phyloP scores from a whole-genome alignment of 2,329 filamentous ascomycete genomes.

The Calonectria honghensis region DNA sequence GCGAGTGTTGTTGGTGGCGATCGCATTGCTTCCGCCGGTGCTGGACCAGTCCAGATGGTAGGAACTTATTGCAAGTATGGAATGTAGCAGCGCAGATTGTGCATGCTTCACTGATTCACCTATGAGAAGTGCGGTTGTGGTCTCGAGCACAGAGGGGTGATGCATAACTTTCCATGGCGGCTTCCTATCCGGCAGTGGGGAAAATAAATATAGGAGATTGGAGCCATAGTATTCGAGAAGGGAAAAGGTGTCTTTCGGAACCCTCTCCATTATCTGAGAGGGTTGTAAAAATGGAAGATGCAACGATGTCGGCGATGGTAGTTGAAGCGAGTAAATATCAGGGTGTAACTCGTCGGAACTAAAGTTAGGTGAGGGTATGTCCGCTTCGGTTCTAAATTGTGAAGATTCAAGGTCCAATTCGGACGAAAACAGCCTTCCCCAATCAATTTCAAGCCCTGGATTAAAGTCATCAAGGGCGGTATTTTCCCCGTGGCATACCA shows the following conservation, averaged over 20 bases:
- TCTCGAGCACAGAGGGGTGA: slow-evolving; percentile 8
- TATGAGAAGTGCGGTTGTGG: neutral
- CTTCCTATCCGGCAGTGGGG: neutral
- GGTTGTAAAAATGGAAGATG: slow-evolving; percentile 4
- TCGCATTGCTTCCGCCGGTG: neutral
- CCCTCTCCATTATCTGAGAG: neutral
- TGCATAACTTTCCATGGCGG: slow-evolving; percentile 11
- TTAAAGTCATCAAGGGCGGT: neutral
- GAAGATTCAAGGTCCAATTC: neutral
- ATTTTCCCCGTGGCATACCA: neutral
- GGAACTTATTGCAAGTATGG: neutral
- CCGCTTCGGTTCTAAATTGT: neutral
- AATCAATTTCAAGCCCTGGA: neutral
- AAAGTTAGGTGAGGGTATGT: neutral
- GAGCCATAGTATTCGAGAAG: slow-evolving; percentile 11
- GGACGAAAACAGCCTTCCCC: neutral
- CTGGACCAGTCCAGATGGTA: slow-evolving; percentile 3
- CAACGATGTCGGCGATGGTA: neutral
- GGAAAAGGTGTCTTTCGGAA: neutral
- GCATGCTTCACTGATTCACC: slow-evolving; percentile 7
- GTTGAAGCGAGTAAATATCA: neutral
- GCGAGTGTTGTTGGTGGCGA: neutral
- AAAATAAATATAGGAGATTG: neutral
- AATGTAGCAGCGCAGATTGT: neutral
- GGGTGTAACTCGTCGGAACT: neutral